Evolutionary conservation across 1,139 yeast genomes (phyloP), one percentile per base, ranked within the genome.

Genomic region (Suhomyces ambrosiae): DNA sequence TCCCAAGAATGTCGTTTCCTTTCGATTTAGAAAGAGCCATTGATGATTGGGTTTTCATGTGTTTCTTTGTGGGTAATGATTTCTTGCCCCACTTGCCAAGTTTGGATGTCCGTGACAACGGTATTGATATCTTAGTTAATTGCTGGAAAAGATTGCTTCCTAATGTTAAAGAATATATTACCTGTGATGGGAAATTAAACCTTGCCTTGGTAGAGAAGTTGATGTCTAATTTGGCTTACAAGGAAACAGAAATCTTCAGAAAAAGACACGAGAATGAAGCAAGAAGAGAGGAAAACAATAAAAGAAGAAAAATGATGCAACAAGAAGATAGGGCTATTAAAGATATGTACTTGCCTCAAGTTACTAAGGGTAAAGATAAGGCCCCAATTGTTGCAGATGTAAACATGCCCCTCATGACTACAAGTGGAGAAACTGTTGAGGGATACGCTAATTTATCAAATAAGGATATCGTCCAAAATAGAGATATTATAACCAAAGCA

Each of bases 21-120:
- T 89, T 85, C 63, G 97, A 92, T 57, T 64, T 89, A 44, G 99
- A 94, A 63, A 74, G 98, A 41, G 97, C 97, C 3, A 83, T 94
- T 44, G 99, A 94, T 59, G 99, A 94, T 65, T 94, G 98, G 98
- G 90, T 94, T 12, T 94, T 94, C 51, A 85, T 94, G 90, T 92
- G 97, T 74, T 94, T 94, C 68, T 94, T 94, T 58, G 95, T 92
- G 41, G 99, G 99, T 60, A 94, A 94, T 58, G 99, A 94, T 79
- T 94, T 94, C 72, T 71, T 94, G 56, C 99, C 99, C 2, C 98
- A 92, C 63, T 68, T 94, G 48, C 98, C 99, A 5, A 82, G 95
- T 36, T 72, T 94, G 45, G 97, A 92, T 56, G 97, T 92, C 30
- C 79, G 98, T 50, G 97, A 94, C 60, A 87, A 88, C 54, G 92